These are phyloP conservation scores for Zygotorulaspora chibaensis DNA, from an alignment of 805 yeast genomes.

Conservation along the genomic window DNA sequence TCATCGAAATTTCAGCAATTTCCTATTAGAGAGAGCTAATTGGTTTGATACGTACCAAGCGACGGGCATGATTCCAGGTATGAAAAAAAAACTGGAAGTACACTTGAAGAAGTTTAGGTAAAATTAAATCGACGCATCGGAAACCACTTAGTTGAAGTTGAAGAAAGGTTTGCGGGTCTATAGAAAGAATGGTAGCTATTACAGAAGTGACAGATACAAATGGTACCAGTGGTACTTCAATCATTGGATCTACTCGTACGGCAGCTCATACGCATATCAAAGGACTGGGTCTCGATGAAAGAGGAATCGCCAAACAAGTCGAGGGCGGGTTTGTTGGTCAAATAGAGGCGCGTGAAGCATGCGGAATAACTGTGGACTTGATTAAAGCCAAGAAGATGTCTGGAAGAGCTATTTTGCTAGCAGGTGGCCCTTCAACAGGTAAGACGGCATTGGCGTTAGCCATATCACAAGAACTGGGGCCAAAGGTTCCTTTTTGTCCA, in stretches of 20 bases:
- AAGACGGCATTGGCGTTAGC: constrained; percentile 97
- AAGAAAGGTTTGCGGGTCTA: not conserved
- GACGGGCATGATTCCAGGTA: too few species aligned
- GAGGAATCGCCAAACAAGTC: constrained; percentile 72
- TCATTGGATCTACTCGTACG: constrained; percentile 45
- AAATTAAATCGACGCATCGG: too few species aligned
- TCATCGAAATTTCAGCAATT: not conserved
- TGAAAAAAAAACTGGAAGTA: too few species aligned
- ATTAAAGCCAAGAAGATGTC: constrained; percentile 89
- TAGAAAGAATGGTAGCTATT: constrained; percentile 60
- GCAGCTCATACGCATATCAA: constrained; percentile 97
- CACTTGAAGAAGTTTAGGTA: not conserved
- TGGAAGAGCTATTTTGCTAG: constrained; percentile 91
- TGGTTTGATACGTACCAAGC: not conserved
- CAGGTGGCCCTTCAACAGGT: constrained; percentile 99
- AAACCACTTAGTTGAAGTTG: not conserved
- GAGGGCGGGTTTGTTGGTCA: constrained; percentile 87
- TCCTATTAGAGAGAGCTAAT: not conserved
- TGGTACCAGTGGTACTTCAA: constrained; percentile 6
- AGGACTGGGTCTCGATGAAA: constrained; percentile 91
- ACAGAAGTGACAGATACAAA: constrained; percentile 65
- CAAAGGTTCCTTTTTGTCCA: constrained; percentile 96
- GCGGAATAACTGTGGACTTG: constrained; percentile 91
- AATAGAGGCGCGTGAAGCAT: constrained; percentile 75
- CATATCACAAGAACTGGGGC: constrained; percentile 91